Evolutionary conservation across 306 rosid species (phyloP).

Genomic region (Quercus alba): DNA sequence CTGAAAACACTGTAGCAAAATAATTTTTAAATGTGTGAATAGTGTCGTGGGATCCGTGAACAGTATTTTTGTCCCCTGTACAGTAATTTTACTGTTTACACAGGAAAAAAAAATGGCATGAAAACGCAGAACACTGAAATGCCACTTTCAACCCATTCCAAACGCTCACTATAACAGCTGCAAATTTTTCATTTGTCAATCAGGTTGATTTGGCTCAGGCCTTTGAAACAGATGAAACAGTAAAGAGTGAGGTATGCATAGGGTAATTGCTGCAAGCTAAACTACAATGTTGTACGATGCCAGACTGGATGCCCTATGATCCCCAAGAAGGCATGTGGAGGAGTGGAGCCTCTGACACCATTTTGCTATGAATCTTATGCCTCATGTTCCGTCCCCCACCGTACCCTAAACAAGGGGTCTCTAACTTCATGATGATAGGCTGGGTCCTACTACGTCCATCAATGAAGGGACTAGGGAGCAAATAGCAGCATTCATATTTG

Average conservation of each 20-base stretch:
- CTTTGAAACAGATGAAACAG: no score
- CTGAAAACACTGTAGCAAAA: no score
- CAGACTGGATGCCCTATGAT: slow-evolving; percentile 41
- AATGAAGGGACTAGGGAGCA: background rate
- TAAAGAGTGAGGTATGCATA: slow-evolving; percentile 11
- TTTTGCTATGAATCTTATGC: slow-evolving; percentile 38
- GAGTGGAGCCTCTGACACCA: slow-evolving; percentile 57
- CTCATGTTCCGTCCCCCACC: slow-evolving; percentile 21
- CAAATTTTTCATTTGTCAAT: background rate
- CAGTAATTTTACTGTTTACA: no score
- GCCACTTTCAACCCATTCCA: no score
- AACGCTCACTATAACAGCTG: background rate
- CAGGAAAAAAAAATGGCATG: no score
- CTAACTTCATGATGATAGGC: slow-evolving; percentile 19
- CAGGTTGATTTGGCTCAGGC: background rate
- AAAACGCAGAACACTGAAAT: no score
- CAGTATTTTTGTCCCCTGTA: no score
- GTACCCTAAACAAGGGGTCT: slow-evolving; percentile 30
- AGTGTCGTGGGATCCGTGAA: no score
- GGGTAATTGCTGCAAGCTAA: slow-evolving; percentile 25
- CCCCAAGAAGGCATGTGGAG: slow-evolving; percentile 42
- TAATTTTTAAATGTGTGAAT: no score
- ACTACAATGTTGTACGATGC: slow-evolving; percentile 42
- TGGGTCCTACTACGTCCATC: slow-evolving; percentile 34
- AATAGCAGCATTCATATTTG: slow-evolving; percentile 10